Base-by-base conservation (phyloP, 2,329 filamentous ascomycete genomes). In the Chaetomium olivaceum region DNA sequence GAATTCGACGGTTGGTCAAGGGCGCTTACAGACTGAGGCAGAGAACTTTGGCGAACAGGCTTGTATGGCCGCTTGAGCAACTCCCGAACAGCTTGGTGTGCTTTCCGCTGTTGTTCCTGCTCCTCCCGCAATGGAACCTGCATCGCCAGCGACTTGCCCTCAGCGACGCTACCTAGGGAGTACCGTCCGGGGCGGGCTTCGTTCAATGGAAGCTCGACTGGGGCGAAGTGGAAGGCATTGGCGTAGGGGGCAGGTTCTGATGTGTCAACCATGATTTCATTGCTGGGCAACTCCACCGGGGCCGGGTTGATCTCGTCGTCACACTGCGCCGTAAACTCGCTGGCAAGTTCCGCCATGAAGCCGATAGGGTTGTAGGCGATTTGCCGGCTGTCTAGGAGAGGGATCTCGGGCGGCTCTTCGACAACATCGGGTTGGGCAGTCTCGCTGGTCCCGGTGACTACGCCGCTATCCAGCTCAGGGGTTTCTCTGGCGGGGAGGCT, bases 271-370 rank as follows among this genome's bases (percentile, higher is more conserved):
- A 76, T 72, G 39, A 74, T 74, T 12, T 72, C 71, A 31, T 77
- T 69, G 67, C 76, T 73, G 2, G 79, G 76, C 29, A 83, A 66
- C 73, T 85, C 79, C 27, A 78, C 76, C 12, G 74, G 71, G 9
- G 69, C 65, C 43, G 81, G 82, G 50, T 82, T 74, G 14, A 72
- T 74, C 67, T 84, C 82, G 6, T 80, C 76, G 0, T 73, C 72
- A 7, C 81, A 79, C 8, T 68, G 68, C 0, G 75, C 77, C 0
- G 81, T 83, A 25, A 77, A 71, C 21, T 80, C 77, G 11, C 80
- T 83, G 5, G 80, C 72, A 75, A 85, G 80, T 72, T 85, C 82
- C 3, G 82, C 78, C 25, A 84, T 73, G 19, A 79, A 50, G 0
- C 82, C 81, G 1, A 83, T 76, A 0, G 82, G 81, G 43, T 81